Conservation (phyloP, 78 protist genomes). For the Dictyostelium citrinum region DNA sequence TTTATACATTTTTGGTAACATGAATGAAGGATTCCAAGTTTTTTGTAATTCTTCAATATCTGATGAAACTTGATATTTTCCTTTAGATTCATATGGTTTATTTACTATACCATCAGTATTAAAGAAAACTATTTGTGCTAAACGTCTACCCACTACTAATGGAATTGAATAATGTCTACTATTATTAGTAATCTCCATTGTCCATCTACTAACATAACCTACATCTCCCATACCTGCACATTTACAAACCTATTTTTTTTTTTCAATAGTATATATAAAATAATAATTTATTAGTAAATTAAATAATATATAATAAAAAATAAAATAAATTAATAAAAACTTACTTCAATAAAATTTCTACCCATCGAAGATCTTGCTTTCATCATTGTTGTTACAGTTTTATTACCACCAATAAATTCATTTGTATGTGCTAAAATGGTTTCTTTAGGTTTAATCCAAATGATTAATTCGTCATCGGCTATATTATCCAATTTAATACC, state of each 20-base stretch:
- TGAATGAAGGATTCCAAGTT: conserved; percentile 31
- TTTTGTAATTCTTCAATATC: conserved; percentile 11
- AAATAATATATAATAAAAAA: too few relatives aligned
- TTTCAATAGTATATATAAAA: too few relatives aligned
- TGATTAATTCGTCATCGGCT: conserved; percentile 44
- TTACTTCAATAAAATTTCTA: conserved; percentile 78
- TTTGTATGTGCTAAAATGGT: conserved; percentile 67
- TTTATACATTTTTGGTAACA: conserved; percentile 76
- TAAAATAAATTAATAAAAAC: too few relatives aligned
- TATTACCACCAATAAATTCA: conserved; percentile 77
- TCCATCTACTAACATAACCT: conserved; percentile 59
- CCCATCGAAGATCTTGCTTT: conserved; percentile 80
- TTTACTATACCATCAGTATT: conserved; percentile 63
- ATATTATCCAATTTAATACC: conserved; percentile 63
- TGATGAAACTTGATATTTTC: conserved; percentile 53
- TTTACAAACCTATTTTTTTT: conserved; percentile 26
- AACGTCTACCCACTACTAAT: conserved; percentile 68
- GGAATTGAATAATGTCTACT: conserved; percentile 74
- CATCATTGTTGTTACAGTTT: conserved; percentile 83
- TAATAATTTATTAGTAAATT: too few relatives aligned
- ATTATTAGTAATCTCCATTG: conserved; percentile 84
- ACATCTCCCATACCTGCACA: conserved; percentile 85
- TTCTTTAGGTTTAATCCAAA: conserved; percentile 81
- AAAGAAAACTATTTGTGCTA: conserved; percentile 84
- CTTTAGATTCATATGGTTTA: conserved; percentile 41